These are phyloP conservation scores for Microstegium vimineum DNA, from an alignment of 176 grass and related monocot genomes.

Conservation along the genomic window DNA sequence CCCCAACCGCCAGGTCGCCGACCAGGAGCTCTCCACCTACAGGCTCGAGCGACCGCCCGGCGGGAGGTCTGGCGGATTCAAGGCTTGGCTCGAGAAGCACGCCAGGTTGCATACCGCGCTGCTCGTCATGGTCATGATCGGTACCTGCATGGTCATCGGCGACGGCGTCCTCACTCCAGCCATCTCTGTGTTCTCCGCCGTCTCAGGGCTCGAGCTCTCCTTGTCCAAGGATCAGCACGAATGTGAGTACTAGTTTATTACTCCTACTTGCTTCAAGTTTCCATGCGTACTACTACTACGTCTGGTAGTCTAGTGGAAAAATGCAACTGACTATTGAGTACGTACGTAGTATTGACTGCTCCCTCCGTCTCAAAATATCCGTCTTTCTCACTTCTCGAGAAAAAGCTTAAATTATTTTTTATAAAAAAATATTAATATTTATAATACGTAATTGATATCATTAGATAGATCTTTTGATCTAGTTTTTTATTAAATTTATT, in stretches of 20 bases:
- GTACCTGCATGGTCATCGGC: slow-evolving; percentile 96
- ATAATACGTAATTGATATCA: too few relatives aligned
- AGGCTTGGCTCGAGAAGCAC: slow-evolving; percentile 69
- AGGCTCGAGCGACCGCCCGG: slow-evolving; percentile 48
- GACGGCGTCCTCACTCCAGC: slow-evolving; percentile 93
- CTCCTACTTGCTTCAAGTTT: too few relatives aligned
- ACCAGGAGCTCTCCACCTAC: slow-evolving; percentile 93
- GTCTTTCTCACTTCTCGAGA: too few relatives aligned
- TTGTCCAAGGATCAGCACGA: slow-evolving; percentile 87
- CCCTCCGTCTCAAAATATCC: too few relatives aligned
- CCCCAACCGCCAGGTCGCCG: slow-evolving; percentile 84
- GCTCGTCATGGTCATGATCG: slow-evolving; percentile 89
- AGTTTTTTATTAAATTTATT: too few relatives aligned
- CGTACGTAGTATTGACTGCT: too few relatives aligned
- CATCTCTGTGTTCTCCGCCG: slow-evolving; percentile 92
- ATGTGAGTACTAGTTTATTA: too few relatives aligned
- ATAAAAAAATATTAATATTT: too few relatives aligned
- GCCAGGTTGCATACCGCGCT: slow-evolving; percentile 63
- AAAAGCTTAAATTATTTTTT: too few relatives aligned
- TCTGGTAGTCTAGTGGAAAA: too few relatives aligned
- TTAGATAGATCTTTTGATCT: too few relatives aligned
- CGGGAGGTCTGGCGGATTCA: slow-evolving; percentile 36
- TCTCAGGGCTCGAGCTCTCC: slow-evolving; percentile 89
- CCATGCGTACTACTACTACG: too few relatives aligned
- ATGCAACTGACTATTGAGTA: not conserved